A percentile compares a stretch with the other conserved stretches of the same genome.
These are phyloP conservation scores for Irineochytrium annulatum DNA, from an alignment of 192 early-diverging fungal genomes.

Conservation along the genomic window DNA sequence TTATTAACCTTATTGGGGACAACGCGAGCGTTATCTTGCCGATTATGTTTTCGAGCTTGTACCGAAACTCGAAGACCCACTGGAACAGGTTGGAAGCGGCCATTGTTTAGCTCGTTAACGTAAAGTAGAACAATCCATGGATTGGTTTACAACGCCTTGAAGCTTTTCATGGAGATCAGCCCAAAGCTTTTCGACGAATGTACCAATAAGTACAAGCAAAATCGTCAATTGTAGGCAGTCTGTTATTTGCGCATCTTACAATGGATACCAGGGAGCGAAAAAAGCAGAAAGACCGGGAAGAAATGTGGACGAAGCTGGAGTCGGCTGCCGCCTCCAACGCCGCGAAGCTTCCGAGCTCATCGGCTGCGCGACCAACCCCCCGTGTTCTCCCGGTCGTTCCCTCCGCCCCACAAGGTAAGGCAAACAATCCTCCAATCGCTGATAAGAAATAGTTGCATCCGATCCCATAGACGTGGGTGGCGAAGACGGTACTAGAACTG, in stretches of 20 bases:
- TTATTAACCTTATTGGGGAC: conserved; percentile 91
- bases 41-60: conserved; percentile 92
- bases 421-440: background rate
- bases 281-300: conserved; percentile 73
- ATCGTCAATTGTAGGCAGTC: conserved; percentile 71
- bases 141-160: conserved; percentile 94
- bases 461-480: conserved; percentile 5
- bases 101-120: background rate
- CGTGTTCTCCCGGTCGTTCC: background rate
- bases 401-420: background rate
- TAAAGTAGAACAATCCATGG: conserved; percentile 84
- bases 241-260: background rate
- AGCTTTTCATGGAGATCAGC: conserved; percentile 95
- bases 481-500: conserved; percentile 3
- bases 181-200: conserved; percentile 96
- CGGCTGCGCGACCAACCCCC: background rate
- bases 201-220: conserved; percentile 85
- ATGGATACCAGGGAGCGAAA: conserved; percentile 64
- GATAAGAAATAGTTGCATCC: background rate
- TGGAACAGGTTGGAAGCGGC: conserved; percentile 79
- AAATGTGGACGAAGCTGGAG: conserved; percentile 78
- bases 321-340: conserved; percentile 42
- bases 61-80: conserved; percentile 91
- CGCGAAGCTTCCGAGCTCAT: conserved; percentile 20
- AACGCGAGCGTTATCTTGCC: conserved; percentile 89